phyloP scores from a whole-genome alignment of 345 rosid species.

The Chamaenerion angustifolium region DNA sequence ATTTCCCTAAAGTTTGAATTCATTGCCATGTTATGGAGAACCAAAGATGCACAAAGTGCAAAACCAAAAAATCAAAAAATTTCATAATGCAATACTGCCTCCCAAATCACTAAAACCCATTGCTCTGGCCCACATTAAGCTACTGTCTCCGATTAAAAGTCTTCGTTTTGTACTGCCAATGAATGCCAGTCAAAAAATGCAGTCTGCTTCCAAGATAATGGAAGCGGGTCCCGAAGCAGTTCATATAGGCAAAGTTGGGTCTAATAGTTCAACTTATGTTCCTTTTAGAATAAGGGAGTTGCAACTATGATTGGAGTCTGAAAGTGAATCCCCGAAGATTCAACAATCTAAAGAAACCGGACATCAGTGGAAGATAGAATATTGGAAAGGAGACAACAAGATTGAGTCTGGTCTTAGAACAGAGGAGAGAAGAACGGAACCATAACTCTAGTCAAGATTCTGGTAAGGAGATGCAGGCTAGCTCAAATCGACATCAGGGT shows the following conservation, averaged over 20 bases:
- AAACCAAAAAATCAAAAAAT: constrained; percentile 47
- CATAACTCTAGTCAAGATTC: constrained; percentile 18
- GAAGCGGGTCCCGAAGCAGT: constrained; percentile 44
- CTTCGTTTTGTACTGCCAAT: constrained; percentile 30
- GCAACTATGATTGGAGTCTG: constrained; percentile 65
- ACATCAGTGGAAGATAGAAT: not conserved
- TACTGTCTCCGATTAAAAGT: constrained; percentile 61
- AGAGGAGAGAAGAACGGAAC: constrained; percentile 25
- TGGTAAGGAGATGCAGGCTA: constrained; percentile 33
- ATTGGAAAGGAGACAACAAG: constrained; percentile 10
- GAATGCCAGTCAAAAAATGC: constrained; percentile 38
- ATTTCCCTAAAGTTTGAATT: constrained; percentile 38
- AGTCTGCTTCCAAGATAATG: constrained; percentile 74
- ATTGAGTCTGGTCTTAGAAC: constrained; percentile 22
- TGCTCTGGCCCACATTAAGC: constrained; percentile 44
- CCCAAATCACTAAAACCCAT: constrained; percentile 64
- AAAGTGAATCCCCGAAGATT: constrained; percentile 28
- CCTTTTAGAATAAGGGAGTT: constrained; percentile 63
- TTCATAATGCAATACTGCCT: constrained; percentile 68
- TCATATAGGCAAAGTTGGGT: constrained; percentile 28
- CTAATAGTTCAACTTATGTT: constrained; percentile 36
- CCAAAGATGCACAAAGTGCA: constrained; percentile 13
- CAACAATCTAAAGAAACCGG: constrained; percentile 18
- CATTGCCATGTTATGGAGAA: constrained; percentile 46
- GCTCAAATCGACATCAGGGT: constrained; percentile 22